Percentiles rank a stretch among this genome's conserved stretches.
phyloP scores from a whole-genome alignment of 495 filamentous ascomycete species.

The Apiosordaria backusii region DNA sequence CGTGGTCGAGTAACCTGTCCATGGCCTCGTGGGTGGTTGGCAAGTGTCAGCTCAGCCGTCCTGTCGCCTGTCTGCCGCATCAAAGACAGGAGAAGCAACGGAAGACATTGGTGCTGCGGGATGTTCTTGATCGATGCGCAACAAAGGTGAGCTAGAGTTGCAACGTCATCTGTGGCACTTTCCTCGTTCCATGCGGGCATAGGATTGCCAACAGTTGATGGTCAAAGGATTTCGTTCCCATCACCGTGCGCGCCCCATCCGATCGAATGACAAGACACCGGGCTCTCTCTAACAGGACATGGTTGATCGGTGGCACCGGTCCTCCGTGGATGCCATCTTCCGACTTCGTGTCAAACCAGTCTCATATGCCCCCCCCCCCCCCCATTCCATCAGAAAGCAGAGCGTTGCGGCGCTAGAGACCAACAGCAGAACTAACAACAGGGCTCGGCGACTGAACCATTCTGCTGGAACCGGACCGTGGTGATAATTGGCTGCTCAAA shows the following conservation, averaged over 20 bases:
- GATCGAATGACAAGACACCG: not conserved
- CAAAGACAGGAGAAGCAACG: not conserved
- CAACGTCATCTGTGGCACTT: not conserved
- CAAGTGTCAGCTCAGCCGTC: not conserved
- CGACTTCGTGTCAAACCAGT: not conserved
- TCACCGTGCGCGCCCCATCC: not conserved
- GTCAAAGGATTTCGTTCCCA: not conserved
- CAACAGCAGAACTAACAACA: conserved; percentile 1
- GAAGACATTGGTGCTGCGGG: not conserved
- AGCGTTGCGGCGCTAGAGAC: not conserved
- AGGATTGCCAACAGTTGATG: not conserved
- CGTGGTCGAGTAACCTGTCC: not conserved
- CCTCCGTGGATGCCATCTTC: not conserved
- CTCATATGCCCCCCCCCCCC: not conserved
- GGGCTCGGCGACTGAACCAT: not conserved
- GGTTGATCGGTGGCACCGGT: not conserved
- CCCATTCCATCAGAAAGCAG: not conserved
- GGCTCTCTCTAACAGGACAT: not conserved
- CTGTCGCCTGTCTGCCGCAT: not conserved
- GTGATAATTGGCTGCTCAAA: not conserved
- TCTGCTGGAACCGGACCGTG: not conserved
- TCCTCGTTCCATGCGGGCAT: not conserved
- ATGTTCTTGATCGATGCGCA: not conserved
- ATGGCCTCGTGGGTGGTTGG: not conserved
- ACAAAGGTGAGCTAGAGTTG: not conserved